Percentiles rank a stretch among this genome's conserved stretches.
Evolutionary conservation across 768 basidiomycete genomes (phyloP).

Genomic region (Termitomyces sp.): DNA sequence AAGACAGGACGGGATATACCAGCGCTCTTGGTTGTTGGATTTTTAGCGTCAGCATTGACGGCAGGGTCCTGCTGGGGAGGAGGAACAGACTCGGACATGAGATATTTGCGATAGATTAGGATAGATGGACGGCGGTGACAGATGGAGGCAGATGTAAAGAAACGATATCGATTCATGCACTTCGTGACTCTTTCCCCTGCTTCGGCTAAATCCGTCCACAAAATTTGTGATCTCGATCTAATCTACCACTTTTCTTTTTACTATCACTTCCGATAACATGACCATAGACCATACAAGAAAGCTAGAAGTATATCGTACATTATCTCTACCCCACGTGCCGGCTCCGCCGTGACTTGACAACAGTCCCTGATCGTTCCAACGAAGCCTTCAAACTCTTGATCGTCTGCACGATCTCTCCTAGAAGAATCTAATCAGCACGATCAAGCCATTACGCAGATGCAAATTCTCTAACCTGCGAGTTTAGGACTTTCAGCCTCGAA

Average conservation of each 20-base stretch:
- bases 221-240: slow-evolving; percentile 16
- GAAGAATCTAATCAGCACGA: not conserved
- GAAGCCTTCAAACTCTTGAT: slow-evolving; percentile 62
- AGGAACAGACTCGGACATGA: slow-evolving; percentile 5
- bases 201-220: slow-evolving; percentile 16
- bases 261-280: too few relatives aligned
- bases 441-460: not conserved
- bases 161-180: slow-evolving; percentile 16
- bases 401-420: slow-evolving; percentile 76
- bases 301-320: not conserved
- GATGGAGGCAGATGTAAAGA: slow-evolving; percentile 5
- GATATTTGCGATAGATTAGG: slow-evolving; percentile 2
- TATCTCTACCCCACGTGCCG: slow-evolving; percentile 40
- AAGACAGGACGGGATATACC: slow-evolving; percentile 19
- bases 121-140: slow-evolving; percentile 3
- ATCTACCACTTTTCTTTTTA: slow-evolving; percentile 8
- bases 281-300: not conserved
- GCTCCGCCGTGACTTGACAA: slow-evolving; percentile 61
- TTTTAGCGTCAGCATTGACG: slow-evolving; percentile 22
- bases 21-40: slow-evolving; percentile 40
- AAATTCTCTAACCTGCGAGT: slow-evolving; percentile 59
- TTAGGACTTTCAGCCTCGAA: slow-evolving; percentile 92
- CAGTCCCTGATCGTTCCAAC: slow-evolving; percentile 61
- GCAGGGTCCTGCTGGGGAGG: slow-evolving; percentile 2
- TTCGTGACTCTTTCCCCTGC: slow-evolving; percentile 11